Evolutionary conservation across 176 grass and related monocot genomes (phyloP), one percentile per base, ranked within the genome.

Genomic region (Rhynchospora breviuscula): DNA sequence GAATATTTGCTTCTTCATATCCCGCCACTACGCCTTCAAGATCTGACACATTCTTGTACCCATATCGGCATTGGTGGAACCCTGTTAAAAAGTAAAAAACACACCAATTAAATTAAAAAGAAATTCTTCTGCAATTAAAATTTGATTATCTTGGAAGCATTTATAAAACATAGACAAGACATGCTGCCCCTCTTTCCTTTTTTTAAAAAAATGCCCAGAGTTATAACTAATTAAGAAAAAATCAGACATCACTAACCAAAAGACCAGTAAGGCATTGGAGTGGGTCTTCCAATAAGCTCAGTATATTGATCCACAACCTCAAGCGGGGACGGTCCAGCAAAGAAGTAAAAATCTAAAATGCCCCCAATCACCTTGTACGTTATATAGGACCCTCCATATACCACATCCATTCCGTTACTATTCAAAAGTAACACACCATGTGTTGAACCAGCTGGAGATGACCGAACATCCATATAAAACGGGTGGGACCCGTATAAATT

Each of bases 361-460:
- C 95, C 95, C 22, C 92, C 95, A 54, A 98, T 98, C 56, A 95
- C 88, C 82, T 90, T 95, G 79, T 98, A 98, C 31, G 91, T 98
- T 67, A 94, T 40, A 84, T 66, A 67, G 4, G 78, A 84, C 0
- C 92, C 92, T 8, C 89, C 91, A n/a, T 95, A 95, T 7, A 83
- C 3, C 59, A 98, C 47, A 77, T 98, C 92, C 95, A 98, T 98
- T 13, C 95, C 92, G 10, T 98, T 98, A 81, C 95, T 98, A 75
- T 91, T 98, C 17, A 98, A 90, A 4, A 98, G 88, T 12, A 98
- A 86, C 68, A 98, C 95, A 45, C 92, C 92, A 8, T 98, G 95
- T 8, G 95, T 73, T 11, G 49, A 3, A 5, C 85, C 89, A 6
- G 57, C 35, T 33, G 63, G 46, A 0, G 61, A 31, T 21, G 88